Evolutionary conservation across 805 yeast genomes (phyloP), one percentile per base, ranked within the genome.

Genomic region (Suhomyces vadensis): DNA sequence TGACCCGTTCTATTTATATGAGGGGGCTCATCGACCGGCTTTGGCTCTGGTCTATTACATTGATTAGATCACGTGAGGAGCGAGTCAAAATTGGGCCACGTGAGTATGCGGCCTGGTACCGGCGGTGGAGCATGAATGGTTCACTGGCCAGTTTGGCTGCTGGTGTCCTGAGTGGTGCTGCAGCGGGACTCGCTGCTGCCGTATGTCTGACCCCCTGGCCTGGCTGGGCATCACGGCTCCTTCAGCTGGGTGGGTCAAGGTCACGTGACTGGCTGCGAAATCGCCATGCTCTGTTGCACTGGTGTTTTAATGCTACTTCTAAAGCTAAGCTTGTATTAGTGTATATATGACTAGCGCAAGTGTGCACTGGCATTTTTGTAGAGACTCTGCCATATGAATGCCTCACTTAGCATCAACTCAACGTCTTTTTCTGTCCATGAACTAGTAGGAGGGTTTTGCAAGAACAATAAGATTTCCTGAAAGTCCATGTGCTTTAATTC

Each of bases 341-440:
- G n/a, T n/a, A n/a, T n/a, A n/a, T n/a, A n/a, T n/a, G n/a, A n/a
- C n/a, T 13, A 27, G 35, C 83, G 77, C 61, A 91, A 74, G 65
- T 91, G 97, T 1, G 97, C 97, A 14, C 85, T 70, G 4, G 96
- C 96, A 60, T 89, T 86, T 60, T 87, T 89, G 62, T 88, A 94
- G 31, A 94, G 71, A 43, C 92, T 82, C 67, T 91, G 97, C 97
- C 97, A 94, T 57, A 94, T 89, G 63, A 82, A 94, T 0, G 98
- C 99, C 64, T 94, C 97, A 66, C 97, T 89, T 44, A 94, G 67
- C 66, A 94, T 75, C 71, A 94, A 75, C 65, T 94, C 98, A 33
- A 94, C 82, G 55, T 94, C 97, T 59, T 85, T 85, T 49, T 87
- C 95, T 2, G 75, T 75, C 99, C 99, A 94, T 29, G 74, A 68